Conservation (phyloP, 352 stramenopile species). For the Phytopythium mirpurense region DNA sequence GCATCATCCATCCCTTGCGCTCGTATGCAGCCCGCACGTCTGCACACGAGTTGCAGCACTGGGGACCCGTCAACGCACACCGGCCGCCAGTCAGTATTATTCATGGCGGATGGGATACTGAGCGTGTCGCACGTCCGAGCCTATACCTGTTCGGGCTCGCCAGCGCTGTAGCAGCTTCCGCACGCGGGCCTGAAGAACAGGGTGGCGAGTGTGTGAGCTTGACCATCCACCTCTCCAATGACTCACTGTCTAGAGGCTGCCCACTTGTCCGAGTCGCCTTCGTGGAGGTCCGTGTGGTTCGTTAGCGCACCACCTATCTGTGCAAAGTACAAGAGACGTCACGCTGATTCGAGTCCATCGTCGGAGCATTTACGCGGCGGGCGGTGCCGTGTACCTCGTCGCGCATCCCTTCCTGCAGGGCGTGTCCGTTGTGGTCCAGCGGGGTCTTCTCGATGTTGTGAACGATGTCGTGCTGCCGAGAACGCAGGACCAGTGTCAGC, state of each 20-base stretch:
- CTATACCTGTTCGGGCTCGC: slow-evolving; percentile 40
- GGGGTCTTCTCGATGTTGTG: slow-evolving; percentile 79
- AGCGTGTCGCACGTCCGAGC: background rate
- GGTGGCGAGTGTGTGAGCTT: slow-evolving; percentile 3
- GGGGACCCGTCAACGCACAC: too few relatives aligned
- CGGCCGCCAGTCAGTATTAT: background rate
- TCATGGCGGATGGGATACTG: too few relatives aligned
- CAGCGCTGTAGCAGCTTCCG: slow-evolving; percentile 75
- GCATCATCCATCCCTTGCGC: slow-evolving; percentile 69
- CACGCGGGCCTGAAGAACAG: slow-evolving; percentile 37
- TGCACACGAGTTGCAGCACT: slow-evolving; percentile 71
- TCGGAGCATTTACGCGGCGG: background rate
- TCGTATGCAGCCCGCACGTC: slow-evolving; percentile 59
- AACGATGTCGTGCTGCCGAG: slow-evolving; percentile 52
- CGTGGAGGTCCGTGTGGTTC: slow-evolving; percentile 64
- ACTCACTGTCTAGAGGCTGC: slow-evolving; percentile 1
- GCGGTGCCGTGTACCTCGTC: slow-evolving; percentile 23
- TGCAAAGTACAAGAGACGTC: background rate
- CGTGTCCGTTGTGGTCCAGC: slow-evolving; percentile 41
- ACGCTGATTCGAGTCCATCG: background rate
- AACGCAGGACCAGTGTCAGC: background rate
- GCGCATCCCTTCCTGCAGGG: slow-evolving; percentile 39
- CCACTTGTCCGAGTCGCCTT: slow-evolving; percentile 38
- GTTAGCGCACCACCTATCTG: slow-evolving; percentile 68
- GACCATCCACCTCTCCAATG: background rate